Evolutionary conservation across 805 yeast genomes (phyloP).

Genomic region (Wickerhamomyces tratensis): DNA sequence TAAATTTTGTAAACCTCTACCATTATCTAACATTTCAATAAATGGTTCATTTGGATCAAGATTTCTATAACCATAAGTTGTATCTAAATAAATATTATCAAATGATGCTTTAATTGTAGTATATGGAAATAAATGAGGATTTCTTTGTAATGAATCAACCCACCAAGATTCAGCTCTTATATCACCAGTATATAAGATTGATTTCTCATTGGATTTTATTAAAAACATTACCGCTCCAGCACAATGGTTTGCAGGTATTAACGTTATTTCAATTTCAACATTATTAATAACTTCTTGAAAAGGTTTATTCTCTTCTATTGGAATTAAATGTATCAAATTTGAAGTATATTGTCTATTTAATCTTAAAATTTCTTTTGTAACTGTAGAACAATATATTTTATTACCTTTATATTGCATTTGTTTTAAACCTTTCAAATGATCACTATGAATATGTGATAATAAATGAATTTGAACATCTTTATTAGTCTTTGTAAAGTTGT

Average conservation of each 20-base stretch:
- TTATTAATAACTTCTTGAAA: constrained; percentile 12
- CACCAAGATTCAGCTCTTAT: constrained; percentile 47
- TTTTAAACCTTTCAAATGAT: constrained; percentile 41
- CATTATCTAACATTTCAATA: constrained; percentile 32
- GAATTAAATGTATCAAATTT: constrained; percentile 10
- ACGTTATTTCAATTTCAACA: constrained; percentile 24
- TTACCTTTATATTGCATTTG: constrained; percentile 26
- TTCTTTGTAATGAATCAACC: constrained; percentile 26
- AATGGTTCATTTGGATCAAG: constrained; percentile 27
- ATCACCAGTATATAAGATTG: constrained; percentile 48
- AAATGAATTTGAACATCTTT: constrained; percentile 18
- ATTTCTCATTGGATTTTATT: constrained; percentile 22
- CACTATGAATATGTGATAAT: constrained; percentile 46
- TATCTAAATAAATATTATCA: constrained; percentile 42
- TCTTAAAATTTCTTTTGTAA: constrained; percentile 22
- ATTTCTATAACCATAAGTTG: constrained; percentile 38
- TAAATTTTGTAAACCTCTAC: constrained; percentile 28
- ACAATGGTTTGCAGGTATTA: constrained; percentile 46
- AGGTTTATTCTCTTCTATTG: constrained; percentile 8
- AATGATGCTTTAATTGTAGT: constrained; percentile 21
- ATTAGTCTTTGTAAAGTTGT: constrained; percentile 14
- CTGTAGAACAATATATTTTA: constrained; percentile 35
- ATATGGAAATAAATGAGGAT: constrained; percentile 34
- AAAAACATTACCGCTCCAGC: constrained; percentile 51
- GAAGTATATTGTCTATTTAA: constrained; percentile 2